Conservation (phyloP, 495 filamentous ascomycete genomes). For the Penicillium maclennaniae region DNA sequence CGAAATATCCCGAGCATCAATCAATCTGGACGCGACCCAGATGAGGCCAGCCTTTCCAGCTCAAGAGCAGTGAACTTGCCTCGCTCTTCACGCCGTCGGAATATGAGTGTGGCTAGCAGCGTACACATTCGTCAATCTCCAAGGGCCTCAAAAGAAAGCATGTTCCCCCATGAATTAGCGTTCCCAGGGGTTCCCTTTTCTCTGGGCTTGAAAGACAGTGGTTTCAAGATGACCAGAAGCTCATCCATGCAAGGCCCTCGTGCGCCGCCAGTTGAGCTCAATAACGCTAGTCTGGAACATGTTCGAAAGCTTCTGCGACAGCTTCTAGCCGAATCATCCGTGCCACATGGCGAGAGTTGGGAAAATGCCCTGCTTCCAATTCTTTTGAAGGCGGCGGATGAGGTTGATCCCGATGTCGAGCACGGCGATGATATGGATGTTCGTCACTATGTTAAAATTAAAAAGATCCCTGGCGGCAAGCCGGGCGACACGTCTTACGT, state of each 20-base stretch:
- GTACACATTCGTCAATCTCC: constrained; percentile 67
- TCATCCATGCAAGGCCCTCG: constrained; percentile 78
- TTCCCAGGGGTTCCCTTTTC: constrained; percentile 17
- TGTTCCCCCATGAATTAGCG: constrained; percentile 32
- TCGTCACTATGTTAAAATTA: constrained; percentile 96
- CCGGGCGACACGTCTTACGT: constrained; percentile 92
- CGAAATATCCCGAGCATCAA: constrained; percentile 61
- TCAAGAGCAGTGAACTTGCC: constrained; percentile 51
- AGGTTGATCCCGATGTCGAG: constrained; percentile 89
- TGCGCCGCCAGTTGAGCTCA: constrained; percentile 74
- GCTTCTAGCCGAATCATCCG: constrained; percentile 68
- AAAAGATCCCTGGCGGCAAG: constrained; percentile 86
- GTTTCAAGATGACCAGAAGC: constrained; percentile 68
- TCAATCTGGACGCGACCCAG: constrained; percentile 57
- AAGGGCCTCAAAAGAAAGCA: constrained; percentile 45
- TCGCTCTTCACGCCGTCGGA: constrained; percentile 60
- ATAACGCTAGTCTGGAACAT: constrained; percentile 81
- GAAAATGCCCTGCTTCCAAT: constrained; percentile 90
- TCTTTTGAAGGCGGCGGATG: constrained; percentile 84
- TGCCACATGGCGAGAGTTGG: constrained; percentile 73
- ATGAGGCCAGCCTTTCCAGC: constrained; percentile 57
- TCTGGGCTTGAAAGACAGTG: constrained; percentile 23
- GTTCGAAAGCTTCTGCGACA: constrained; percentile 81
- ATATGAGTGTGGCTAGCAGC: constrained; percentile 72
- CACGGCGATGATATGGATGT: constrained; percentile 94